Evolutionary conservation across 2,329 filamentous ascomycete species (phyloP).

Genomic region (Dothistroma pini): DNA sequence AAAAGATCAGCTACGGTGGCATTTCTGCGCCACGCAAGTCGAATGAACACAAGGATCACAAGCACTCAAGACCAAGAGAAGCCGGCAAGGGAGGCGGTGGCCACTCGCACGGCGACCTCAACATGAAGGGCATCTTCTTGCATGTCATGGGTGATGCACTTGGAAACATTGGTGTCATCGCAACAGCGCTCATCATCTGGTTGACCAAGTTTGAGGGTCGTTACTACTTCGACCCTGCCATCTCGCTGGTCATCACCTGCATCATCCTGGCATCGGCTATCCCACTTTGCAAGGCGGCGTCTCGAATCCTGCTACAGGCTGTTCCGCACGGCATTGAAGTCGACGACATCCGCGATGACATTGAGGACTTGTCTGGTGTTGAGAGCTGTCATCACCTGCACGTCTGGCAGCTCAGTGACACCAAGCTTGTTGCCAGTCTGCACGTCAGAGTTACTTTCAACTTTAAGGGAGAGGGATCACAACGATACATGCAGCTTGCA

Average conservation of each 20-base stretch:
- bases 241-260: slow-evolving; percentile 89
- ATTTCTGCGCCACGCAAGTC: slow-evolving; percentile 28
- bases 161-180: slow-evolving; percentile 82
- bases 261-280: slow-evolving; percentile 70
- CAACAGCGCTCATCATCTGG: slow-evolving; percentile 85
- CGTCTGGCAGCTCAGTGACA: slow-evolving; percentile 96
- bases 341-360: slow-evolving; percentile 88
- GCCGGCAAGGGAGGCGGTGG: slow-evolving; percentile 52
- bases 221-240: slow-evolving; percentile 83
- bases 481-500: slow-evolving; percentile 86
- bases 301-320: slow-evolving; percentile 88
- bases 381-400: slow-evolving; percentile 92
- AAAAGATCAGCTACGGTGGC: slow-evolving; percentile 31
- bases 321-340: slow-evolving; percentile 85
- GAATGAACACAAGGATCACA: slow-evolving; percentile 55
- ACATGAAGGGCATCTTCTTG: slow-evolving; percentile 76
- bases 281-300: slow-evolving; percentile 73
- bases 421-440: slow-evolving; percentile 87
- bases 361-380: slow-evolving; percentile 77
- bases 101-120: slow-evolving; percentile 83
- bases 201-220: slow-evolving; percentile 76
- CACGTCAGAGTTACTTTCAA: slow-evolving; percentile 91
- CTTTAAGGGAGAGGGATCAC: slow-evolving; percentile 70
- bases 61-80: slow-evolving; percentile 74
- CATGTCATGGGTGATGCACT: slow-evolving; percentile 76